Evolutionary conservation across 1,284 basidiomycete species (phyloP), one percentile per base, ranked within the genome.

Genomic region (Inonotus obliquus): DNA sequence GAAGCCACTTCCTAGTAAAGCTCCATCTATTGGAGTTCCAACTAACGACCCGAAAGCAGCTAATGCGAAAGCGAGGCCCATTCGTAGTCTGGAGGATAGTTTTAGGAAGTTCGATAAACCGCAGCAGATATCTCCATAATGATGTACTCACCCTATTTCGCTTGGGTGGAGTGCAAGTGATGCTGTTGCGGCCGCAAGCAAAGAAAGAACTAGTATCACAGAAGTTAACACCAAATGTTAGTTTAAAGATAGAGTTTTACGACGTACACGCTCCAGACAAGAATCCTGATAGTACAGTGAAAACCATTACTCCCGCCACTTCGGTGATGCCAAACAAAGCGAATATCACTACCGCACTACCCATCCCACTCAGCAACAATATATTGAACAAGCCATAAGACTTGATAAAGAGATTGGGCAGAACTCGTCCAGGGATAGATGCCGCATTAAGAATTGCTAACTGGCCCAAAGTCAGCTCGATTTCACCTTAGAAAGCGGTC

Each of bases 21-120:
- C 78, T 11, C 80, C 80, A 25, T 76, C 76, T 52, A 81, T 74
- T 1, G 80, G 80, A 60, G 76, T 79, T 0, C 79, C 80, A 4
- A 52, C 44, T 11, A 60, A 29, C 10, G 53, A 51, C 19, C 54
- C 57, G 13, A 59, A 13, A 27, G 48, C 59, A 14, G 53, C 59
- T 17, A 55, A 5, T 38, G 59, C 23, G 10, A 75, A 77, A 3
- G 76, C 64, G 27, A 79, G 66, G 14, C 77, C 77, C 45, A 80
- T 76, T 19, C 78, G 49, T 3, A 52, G 25, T 23, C 49, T 52
- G 17, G 13, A 21, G 41, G 4, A 14, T 44, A 21, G 4, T 5
- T 21, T 14, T 13, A 44, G 41, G 17, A 44, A 44, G 19, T 5
- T 44, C 41, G 19, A 44, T 44, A 4, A 17, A 3, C 4, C 13